These are phyloP conservation scores for Phaseolus lunatus DNA, from an alignment of 306 rosid species.

Conservation along the genomic window DNA sequence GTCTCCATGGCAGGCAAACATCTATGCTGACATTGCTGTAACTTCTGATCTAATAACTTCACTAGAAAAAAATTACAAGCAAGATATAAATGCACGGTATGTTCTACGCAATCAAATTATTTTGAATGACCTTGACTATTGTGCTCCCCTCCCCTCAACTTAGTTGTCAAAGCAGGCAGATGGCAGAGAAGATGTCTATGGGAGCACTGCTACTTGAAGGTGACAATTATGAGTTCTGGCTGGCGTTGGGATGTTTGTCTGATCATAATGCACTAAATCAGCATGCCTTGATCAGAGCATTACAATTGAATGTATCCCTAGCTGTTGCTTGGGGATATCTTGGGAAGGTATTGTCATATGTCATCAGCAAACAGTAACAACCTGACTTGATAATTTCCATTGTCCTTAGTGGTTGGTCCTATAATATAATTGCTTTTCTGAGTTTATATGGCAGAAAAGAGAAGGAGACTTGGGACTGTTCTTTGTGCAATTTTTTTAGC, in stretches of 20 bases:
- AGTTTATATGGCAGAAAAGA: background rate
- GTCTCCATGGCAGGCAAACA: constrained; percentile 94
- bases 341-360: constrained; percentile 78
- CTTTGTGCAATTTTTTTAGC: background rate
- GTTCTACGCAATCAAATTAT: constrained; percentile 36
- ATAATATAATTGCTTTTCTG: constrained; percentile 1
- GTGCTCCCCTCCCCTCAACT: constrained; percentile 45
- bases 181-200: constrained; percentile 81
- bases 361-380: constrained; percentile 12
- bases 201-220: constrained; percentile 94
- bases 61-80: constrained; percentile 47
- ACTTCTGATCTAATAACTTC: constrained; percentile 62
- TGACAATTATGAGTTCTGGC: constrained; percentile 89
- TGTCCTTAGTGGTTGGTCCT: constrained; percentile 12
- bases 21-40: constrained; percentile 80
- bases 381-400: constrained; percentile 4
- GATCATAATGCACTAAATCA: constrained; percentile 73
- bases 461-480: background rate
- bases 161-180: constrained; percentile 64
- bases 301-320: constrained; percentile 82
- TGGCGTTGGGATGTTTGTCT: constrained; percentile 79
- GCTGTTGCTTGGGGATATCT: constrained; percentile 94
- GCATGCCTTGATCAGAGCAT: constrained; percentile 85
- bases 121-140: constrained; percentile 31
- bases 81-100: constrained; percentile 66